Percentiles rank a stretch among this genome's conserved stretches.
These are phyloP conservation scores for Colletotrichum aenigma DNA, from an alignment of 2,329 filamentous ascomycete genomes.

Conservation along the genomic window DNA sequence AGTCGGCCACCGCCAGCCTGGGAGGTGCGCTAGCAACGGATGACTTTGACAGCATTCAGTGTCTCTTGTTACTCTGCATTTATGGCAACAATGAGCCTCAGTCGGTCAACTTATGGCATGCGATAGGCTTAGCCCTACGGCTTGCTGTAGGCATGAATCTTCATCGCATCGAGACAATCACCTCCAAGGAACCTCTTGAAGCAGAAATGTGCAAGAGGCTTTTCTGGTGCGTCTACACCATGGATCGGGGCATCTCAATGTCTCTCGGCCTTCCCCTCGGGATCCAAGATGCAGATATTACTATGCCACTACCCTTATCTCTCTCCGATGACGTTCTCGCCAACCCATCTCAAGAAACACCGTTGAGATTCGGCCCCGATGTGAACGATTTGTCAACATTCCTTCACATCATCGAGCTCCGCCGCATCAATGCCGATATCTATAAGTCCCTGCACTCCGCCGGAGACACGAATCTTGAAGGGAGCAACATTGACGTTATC, in stretches of 20 bases:
- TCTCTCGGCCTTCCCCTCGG: constrained; percentile 27
- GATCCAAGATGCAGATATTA: constrained; percentile 28
- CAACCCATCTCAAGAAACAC: not conserved
- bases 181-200: constrained; percentile 4
- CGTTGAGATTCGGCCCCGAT: not conserved
- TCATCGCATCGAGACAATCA: constrained; percentile 19
- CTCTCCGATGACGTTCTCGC: not conserved
- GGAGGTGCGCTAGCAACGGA: constrained; percentile 19
- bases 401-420: constrained; percentile 28
- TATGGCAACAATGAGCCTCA: constrained; percentile 30
- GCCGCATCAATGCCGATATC: constrained; percentile 25
- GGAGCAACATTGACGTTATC: not conserved
- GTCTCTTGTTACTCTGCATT: constrained; percentile 27
- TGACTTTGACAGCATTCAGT: constrained; percentile 28
- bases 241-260: constrained; percentile 28
- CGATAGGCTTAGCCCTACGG: constrained; percentile 24
- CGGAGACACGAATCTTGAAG: not conserved
- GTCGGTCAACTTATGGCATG: constrained; percentile 28
- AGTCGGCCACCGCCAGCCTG: not conserved
- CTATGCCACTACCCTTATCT: constrained; percentile 22
- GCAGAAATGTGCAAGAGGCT: constrained; percentile 29
- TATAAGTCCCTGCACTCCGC: constrained; percentile 24
- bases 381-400: constrained; percentile 26
- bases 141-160: constrained; percentile 26
- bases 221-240: constrained; percentile 33